Conservation (phyloP, 108 stramenopile genomes). For the Seminavis robusta region DNA sequence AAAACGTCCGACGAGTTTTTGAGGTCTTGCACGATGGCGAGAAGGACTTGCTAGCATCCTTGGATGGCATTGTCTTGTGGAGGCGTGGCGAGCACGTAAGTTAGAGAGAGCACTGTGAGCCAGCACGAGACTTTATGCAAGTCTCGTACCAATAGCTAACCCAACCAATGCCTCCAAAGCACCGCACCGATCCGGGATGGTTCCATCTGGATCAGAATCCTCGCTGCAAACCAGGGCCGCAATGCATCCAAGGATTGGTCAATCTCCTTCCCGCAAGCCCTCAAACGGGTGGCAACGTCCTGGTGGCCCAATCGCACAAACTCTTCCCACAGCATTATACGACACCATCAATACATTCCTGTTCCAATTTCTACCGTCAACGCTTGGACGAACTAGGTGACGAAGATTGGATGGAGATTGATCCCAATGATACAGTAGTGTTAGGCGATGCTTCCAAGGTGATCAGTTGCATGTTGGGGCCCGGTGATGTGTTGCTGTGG, state of each 20-base stretch:
- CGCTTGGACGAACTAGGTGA: constrained; percentile 20
- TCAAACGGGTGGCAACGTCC: constrained; percentile 26
- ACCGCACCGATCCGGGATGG: constrained; percentile 26
- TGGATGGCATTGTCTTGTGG: constrained; percentile 33
- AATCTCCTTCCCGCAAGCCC: constrained; percentile 21
- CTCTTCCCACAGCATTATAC: constrained; percentile 28
- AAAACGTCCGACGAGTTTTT: constrained; percentile 13
- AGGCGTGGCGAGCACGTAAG: neutral
- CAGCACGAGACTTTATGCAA: neutral
- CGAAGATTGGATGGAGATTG: constrained; percentile 38
- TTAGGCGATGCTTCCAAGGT: constrained; percentile 8
- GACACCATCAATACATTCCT: neutral
- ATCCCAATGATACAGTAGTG: constrained; percentile 16
- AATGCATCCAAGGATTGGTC: constrained; percentile 19
- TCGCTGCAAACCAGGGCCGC: constrained; percentile 5
- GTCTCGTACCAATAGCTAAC: neutral
- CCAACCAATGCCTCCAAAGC: neutral
- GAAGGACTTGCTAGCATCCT: constrained; percentile 10
- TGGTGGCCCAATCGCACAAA: constrained; percentile 23
- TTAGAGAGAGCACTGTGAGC: neutral
- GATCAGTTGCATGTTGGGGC: constrained; percentile 7
- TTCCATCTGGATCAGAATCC: constrained; percentile 40
- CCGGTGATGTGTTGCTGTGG: constrained; percentile 29
- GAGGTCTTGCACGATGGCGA: constrained; percentile 2
- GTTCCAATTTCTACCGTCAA: constrained; percentile 11